Base-by-base conservation (phyloP, 2,329 filamentous ascomycete genomes). In the Septoria petroselini region DNA sequence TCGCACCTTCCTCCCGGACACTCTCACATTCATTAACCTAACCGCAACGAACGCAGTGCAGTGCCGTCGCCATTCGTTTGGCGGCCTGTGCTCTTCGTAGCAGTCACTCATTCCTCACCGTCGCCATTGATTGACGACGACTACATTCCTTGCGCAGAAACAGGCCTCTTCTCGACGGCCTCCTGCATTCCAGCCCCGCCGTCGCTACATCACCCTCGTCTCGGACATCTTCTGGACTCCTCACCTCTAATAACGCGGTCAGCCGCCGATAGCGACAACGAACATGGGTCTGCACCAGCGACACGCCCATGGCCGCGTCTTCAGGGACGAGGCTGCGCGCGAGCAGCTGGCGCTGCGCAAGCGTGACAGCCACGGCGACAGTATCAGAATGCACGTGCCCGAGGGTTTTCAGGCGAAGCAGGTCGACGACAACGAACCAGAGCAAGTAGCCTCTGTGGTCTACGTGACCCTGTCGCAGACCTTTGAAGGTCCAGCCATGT, bases 381-480 rank as follows among this genome's bases (percentile, higher is more conserved):
- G 53, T 5, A 51, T 57, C 27, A 55, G 48, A 27, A 53, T 65
- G 57, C 53, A 63, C 58, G 48, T 64, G 4, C 62, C 62, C 4
- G 56, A 62, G 12, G 57, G 57, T 41, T 59, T 55, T 49, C 41
- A 55, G 30, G 19, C 48, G 39, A 49, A 58, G 45, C 41, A 52
- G 38, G 41, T 21, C 17, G 17, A 33, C 9, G 35, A 42, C 15
- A 33, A 34, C 12, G 33, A 39, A 9, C 34, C 21, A 11, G 33
- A 50, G 39, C 71, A 70, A 1, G 61, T 70, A 23, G 63, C 69
- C 17, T 68, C 67, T 3, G 66, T 77, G 19, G 73, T 82, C 48
- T 81, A 80, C 65, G 71, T 78, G 40, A 82, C 79, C 0, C 68
- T 74, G 14, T 61, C 70, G 64, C 72, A 50, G 54, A 78, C 76